Evolutionary conservation across 164 flowering plant species (phyloP).

Genomic region (Tetrastigma voinierianum): DNA sequence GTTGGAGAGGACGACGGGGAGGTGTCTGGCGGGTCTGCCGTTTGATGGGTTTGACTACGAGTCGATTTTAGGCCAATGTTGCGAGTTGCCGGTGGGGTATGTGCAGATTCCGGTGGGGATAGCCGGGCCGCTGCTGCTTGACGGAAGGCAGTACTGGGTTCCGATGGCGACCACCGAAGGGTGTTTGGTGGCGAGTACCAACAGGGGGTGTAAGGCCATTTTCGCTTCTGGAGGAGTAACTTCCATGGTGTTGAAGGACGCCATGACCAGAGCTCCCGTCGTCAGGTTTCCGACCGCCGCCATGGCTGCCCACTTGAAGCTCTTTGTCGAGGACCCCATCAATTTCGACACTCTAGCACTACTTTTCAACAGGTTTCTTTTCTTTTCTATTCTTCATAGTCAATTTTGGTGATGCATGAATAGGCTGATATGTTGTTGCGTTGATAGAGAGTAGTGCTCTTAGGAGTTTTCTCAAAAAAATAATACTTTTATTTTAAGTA

Average conservation of each 20-base stretch:
- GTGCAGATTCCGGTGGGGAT: slow-evolving; percentile 36
- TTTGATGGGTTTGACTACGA: slow-evolving; percentile 29
- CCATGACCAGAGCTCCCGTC: slow-evolving; percentile 37
- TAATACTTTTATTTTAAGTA: too few relatives aligned
- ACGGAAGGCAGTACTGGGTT: slow-evolving; percentile 20
- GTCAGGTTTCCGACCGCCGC: slow-evolving; percentile 33
- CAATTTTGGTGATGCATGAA: too few relatives aligned
- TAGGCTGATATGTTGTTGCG: too few relatives aligned
- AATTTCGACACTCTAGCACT: slow-evolving; percentile 34
- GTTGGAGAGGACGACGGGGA: slow-evolving; percentile 19
- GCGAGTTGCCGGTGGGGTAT: slow-evolving; percentile 35
- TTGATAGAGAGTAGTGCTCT: too few relatives aligned
- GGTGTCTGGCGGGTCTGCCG: slow-evolving; percentile 26
- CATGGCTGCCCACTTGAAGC: slow-evolving; percentile 30
- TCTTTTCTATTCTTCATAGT: too few relatives aligned
- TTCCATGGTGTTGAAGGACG: slow-evolving; percentile 23
- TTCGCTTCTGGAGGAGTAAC: slow-evolving; percentile 29
- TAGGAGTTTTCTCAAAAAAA: too few relatives aligned
- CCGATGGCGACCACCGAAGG: slow-evolving; percentile 34
- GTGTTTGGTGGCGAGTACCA: slow-evolving; percentile 36
- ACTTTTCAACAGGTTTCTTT: slow-evolving; percentile 29
- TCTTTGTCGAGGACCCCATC: slow-evolving; percentile 32
- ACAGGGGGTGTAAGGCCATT: slow-evolving; percentile 39
- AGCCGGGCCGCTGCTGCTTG: slow-evolving; percentile 31
- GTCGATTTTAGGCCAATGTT: slow-evolving; percentile 31